Conservation (phyloP, 2,329 filamentous ascomycete genomes). For the Alternaria conjuncta region DNA sequence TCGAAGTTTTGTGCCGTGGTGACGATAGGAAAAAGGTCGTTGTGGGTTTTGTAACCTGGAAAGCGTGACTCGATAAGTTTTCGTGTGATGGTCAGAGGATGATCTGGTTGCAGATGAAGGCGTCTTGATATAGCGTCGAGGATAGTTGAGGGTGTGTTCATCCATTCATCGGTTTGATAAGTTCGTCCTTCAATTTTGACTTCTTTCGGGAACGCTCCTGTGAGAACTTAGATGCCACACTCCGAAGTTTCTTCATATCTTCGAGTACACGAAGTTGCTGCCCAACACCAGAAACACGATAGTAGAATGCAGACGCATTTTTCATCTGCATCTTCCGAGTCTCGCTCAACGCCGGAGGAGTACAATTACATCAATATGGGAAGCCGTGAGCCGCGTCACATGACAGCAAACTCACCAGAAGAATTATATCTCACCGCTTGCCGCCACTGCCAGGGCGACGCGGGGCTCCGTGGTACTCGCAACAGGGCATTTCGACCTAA, state of each 20-base stretch:
- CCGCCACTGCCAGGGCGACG: conserved; percentile 19
- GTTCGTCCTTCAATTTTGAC: conserved; percentile 67
- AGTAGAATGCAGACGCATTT: rapidly evolving
- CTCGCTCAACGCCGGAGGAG: neutral
- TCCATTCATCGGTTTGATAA: conserved; percentile 79
- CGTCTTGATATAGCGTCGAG: conserved; percentile 74
- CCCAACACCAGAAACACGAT: neutral
- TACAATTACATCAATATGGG: neutral
- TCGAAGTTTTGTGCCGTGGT: conserved; percentile 91
- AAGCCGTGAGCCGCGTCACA: conserved; percentile 27
- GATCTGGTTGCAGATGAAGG: conserved; percentile 89
- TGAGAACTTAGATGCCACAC: conserved; percentile 13
- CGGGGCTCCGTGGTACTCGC: conserved; percentile 11
- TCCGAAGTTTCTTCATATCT: neutral
- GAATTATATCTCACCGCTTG: conserved; percentile 36
- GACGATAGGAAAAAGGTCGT: conserved; percentile 81
- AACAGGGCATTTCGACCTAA: conserved; percentile 8
- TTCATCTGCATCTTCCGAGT: neutral
- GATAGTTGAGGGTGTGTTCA: conserved; percentile 81
- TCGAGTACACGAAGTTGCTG: neutral
- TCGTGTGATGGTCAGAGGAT: conserved; percentile 88
- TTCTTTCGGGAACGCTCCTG: conserved; percentile 29
- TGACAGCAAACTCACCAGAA: conserved; percentile 42
- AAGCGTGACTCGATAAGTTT: conserved; percentile 93
- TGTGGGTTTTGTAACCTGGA: conserved; percentile 77